These are phyloP conservation scores for Saccharum spontaneum DNA, from an alignment of 176 grass and related monocot genomes.

Conservation along the genomic window DNA sequence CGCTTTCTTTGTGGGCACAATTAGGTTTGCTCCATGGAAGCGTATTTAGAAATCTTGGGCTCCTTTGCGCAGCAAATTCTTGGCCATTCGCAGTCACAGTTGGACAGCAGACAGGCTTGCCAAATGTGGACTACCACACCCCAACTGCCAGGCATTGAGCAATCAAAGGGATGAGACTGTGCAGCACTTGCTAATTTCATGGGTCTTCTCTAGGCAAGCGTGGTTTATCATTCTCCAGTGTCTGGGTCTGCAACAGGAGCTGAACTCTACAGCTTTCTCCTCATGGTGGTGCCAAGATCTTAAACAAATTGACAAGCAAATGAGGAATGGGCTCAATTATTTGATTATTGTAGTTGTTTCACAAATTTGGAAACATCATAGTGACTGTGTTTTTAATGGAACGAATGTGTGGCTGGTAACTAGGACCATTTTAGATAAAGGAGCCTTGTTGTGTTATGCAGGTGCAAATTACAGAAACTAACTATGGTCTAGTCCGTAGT, in stretches of 20 bases:
- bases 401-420: not conserved
- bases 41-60: not conserved
- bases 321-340: not conserved
- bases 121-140: not conserved
- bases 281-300: not conserved
- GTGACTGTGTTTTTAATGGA: not conserved
- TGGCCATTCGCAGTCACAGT: not conserved
- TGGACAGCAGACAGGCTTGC: no score
- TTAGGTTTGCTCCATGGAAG: not conserved
- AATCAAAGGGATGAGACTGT: not conserved
- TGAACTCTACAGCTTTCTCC: not conserved
- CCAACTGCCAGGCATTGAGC: not conserved
- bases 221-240: not conserved
- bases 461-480: not conserved
- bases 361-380: not conserved
- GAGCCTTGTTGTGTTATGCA: not conserved
- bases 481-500: not conserved
- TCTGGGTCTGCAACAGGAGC: not conserved
- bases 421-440: not conserved
- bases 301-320: not conserved
- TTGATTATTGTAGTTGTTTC: not conserved
- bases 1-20: not conserved
- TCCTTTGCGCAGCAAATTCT: not conserved
- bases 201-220: not conserved
- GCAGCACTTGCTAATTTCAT: not conserved